Percentiles rank a stretch among this genome's conserved stretches.
Evolutionary conservation across 139 green algal species (phyloP).

Genomic region (Picochlorum sp.): DNA sequence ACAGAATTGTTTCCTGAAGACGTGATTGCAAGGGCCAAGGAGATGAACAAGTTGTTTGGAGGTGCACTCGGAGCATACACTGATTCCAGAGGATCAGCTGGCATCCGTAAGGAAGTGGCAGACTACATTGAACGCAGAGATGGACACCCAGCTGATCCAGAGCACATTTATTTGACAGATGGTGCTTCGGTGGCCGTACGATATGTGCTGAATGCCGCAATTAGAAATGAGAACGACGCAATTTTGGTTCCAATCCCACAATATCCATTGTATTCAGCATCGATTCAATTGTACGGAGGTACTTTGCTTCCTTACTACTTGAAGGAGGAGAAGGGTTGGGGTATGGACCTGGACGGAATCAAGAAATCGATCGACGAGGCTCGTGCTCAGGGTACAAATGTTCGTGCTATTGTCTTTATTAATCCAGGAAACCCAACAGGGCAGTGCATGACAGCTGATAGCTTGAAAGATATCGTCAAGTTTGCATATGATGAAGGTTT

Average conservation of each 20-base stretch:
- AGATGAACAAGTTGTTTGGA: conserved; percentile 56
- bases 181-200: conserved; percentile 70
- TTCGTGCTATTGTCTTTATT: conserved; percentile 86
- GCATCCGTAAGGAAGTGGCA: conserved; percentile 61
- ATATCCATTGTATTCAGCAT: conserved; percentile 77
- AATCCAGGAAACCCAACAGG: conserved; percentile 97
- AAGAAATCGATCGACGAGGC: conserved; percentile 12
- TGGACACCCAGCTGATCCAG: conserved; percentile 45
- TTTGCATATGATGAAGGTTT: conserved; percentile 64
- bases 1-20: conserved; percentile 71
- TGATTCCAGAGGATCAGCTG: conserved; percentile 55
- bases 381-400: conserved; percentile 27
- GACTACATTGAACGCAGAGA: conserved; percentile 65
- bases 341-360: conserved; percentile 59
- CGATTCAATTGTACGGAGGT: conserved; percentile 79
- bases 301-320: conserved; percentile 84
- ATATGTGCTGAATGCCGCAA: conserved; percentile 60
- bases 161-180: conserved; percentile 72
- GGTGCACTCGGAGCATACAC: conserved; percentile 84
- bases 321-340: conserved; percentile 75
- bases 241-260: conserved; percentile 82
- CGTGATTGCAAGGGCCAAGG: conserved; percentile 60
- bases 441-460: conserved; percentile 63
- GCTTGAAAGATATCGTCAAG: conserved; percentile 88
- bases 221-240: conserved; percentile 48